A percentile compares a stretch with the other conserved stretches of the same genome.
phyloP scores from a whole-genome alignment of 2,329 filamentous ascomycete genomes.

The Sporothrix mexicana region DNA sequence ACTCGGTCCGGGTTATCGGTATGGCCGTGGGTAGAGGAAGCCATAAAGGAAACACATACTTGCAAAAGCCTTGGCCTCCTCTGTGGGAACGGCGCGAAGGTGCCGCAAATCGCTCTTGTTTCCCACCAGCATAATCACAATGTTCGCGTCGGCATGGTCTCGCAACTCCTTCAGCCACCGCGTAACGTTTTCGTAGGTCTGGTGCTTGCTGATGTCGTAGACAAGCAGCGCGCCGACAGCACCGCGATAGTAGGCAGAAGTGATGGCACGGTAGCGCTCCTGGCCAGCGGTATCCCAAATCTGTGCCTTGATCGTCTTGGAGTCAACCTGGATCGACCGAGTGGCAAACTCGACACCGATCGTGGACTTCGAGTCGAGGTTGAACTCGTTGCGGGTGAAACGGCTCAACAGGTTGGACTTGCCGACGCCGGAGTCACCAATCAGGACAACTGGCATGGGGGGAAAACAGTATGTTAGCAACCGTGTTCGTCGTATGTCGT shows the following conservation, averaged over 20 bases:
- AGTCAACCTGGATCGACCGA: conserved; percentile 96
- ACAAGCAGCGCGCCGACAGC: conserved; percentile 96
- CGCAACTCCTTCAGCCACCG: conserved; percentile 98
- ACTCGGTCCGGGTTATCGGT: conserved; percentile 34
- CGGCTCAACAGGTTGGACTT: conserved; percentile 99
- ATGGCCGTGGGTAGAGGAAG: no score
- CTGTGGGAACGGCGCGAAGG: conserved; percentile 92
- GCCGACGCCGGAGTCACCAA: conserved; percentile 98
- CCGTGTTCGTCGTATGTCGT: conserved; percentile 32
- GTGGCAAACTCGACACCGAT: conserved; percentile 99
- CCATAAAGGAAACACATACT: conserved; percentile 61
- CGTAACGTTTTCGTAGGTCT: conserved; percentile 98
- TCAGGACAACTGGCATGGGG: conserved; percentile 80
- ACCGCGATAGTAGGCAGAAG: conserved; percentile 97
- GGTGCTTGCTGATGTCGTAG: conserved; percentile 99
- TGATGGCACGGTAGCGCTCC: conserved; percentile 98
- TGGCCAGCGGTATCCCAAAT: conserved; percentile 99
- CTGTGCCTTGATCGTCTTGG: conserved; percentile 99
- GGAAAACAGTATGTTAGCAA: conserved; percentile 43
- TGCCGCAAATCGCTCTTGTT: conserved; percentile 99
- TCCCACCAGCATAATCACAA: conserved; percentile 99
- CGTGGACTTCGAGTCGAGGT: conserved; percentile 98
- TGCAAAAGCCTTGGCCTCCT: conserved; percentile 97
- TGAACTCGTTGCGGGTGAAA: conserved; percentile 99
- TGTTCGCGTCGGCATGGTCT: conserved; percentile 97